phyloP scores from a whole-genome alignment of 2,329 filamentous ascomycete genomes.

The Trichothecium sympodiale region DNA sequence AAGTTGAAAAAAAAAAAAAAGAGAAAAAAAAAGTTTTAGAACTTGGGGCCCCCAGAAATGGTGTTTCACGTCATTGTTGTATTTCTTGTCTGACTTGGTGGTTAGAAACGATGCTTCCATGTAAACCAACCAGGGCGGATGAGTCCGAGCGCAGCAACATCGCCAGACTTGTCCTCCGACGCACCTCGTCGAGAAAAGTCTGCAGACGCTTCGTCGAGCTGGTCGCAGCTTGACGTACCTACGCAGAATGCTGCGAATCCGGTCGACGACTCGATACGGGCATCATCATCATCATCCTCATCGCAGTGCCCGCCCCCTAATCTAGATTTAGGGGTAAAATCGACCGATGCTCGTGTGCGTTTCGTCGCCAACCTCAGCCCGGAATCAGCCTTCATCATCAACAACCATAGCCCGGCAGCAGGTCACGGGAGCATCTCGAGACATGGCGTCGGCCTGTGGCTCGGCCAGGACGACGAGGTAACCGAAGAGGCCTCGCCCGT shows the following conservation, averaged over 20 bases:
- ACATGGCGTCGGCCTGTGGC: constrained; percentile 10
- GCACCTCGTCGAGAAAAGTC: background rate
- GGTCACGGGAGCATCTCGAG: constrained; percentile 6
- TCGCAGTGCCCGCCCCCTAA: no score
- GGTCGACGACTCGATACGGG: background rate
- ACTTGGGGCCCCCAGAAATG: no score
- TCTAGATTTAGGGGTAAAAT: no score
- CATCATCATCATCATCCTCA: background rate
- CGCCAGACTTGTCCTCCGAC: background rate
- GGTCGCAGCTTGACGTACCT: background rate
- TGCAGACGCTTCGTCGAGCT: constrained; percentile 1
- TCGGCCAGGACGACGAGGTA: constrained; percentile 6
- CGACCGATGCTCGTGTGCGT: constrained; percentile 6
- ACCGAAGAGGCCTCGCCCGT: constrained; percentile 1
- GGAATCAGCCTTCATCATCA: constrained; percentile 12
- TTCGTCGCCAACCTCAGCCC: constrained; percentile 14
- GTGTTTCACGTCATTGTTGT: no score
- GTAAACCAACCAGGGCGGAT: background rate
- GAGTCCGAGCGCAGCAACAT: background rate
- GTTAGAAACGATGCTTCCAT: constrained; percentile 3
- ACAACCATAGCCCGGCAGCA: constrained; percentile 3
- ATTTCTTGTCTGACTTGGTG: constrained; percentile 1
- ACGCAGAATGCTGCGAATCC: background rate
- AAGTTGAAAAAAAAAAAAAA: no score
- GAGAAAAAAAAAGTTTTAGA: no score